Base-by-base conservation (phyloP, 805 yeast genomes). In the Starmerella tilneyi region DNA sequence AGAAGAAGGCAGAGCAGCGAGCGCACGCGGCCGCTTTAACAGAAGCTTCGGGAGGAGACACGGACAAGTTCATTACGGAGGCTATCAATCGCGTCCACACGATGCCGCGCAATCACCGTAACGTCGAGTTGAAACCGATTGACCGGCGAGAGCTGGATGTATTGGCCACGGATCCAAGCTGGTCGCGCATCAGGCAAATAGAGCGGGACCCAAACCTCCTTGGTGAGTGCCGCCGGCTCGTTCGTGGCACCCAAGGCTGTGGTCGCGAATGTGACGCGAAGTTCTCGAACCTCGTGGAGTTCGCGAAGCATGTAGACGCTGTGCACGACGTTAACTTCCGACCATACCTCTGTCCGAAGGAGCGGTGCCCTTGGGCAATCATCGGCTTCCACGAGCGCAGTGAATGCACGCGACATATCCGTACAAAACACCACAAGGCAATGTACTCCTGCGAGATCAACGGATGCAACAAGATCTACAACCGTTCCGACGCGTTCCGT, bases 371-470 rank as follows among this genome's bases (percentile, higher is more conserved):
- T 9, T 51, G 54, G 54, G 45, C 48, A 3, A 39, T 49, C 19
- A 47, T 51, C 20, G 54, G 54, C 9, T 51, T 51, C 35, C 54
- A 51, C 44, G 54, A 51, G 37, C 53, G 54, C 37, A 51, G 54
- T 36, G 54, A 51, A 21, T 51, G 54, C 44, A 51, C 54, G 33
- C 48, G 54, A 38, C 54, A 51, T 28, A 49, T 51, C 17, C 44
- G 54, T 11, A 51, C 54, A 5, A 51, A 51, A 37, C 54, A 51
- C 37, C 49, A 43, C 45, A 39, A 46, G 33, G 54, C 54, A 5
- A 51, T 51, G 54, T 51, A 51, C 46, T 22, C 48, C 8, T 51
- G 54, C 42, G 49, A 39, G 15, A 45, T 40, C 41, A 37, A 41
- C 9, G 53, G 54, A 9, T 51, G 54, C 47, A 17, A 29, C 24